Percentiles rank a stretch among this genome's conserved stretches.
phyloP scores from a whole-genome alignment of 495 filamentous ascomycete genomes.

The Parmelia sp. region DNA sequence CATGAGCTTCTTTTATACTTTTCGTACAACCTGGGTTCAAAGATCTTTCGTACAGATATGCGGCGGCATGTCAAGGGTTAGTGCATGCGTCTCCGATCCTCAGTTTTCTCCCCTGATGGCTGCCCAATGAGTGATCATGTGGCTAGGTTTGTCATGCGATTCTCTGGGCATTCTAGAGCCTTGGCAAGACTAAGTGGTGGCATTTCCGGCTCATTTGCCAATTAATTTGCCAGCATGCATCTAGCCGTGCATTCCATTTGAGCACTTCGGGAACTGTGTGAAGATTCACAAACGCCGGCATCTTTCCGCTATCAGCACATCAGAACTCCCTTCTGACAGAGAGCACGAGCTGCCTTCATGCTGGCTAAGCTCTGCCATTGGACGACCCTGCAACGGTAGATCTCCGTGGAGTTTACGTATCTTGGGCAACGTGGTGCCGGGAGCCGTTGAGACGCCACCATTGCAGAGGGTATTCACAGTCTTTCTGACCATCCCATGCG shows the following conservation, averaged over 20 bases:
- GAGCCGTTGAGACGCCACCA: constrained; percentile 1
- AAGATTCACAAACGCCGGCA: constrained; percentile 1
- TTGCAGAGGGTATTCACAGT: neutral
- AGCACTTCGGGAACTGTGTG: constrained; percentile 6
- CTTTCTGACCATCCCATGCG: constrained; percentile 3
- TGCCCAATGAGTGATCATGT: constrained; percentile 3
- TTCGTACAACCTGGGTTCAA: constrained; percentile 1
- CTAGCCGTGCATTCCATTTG: constrained; percentile 5
- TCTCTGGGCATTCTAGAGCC: constrained; percentile 16
- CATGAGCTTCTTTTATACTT: constrained; percentile 1
- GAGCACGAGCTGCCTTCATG: neutral
- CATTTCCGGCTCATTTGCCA: neutral
- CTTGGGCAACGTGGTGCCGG: constrained; percentile 10
- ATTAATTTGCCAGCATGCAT: constrained; percentile 2
- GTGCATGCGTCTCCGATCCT: constrained; percentile 1
- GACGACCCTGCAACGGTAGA: neutral
- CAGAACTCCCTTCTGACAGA: neutral
- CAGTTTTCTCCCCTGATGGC: neutral
- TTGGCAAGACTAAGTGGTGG: constrained; percentile 1
- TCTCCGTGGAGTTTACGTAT: neutral
- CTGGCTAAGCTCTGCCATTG: constrained; percentile 3
- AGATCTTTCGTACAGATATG: neutral
- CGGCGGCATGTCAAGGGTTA: neutral
- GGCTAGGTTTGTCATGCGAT: constrained; percentile 8
- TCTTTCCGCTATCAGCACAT: neutral